phyloP scores from a whole-genome alignment of 257 asterid genomes.

The Solanum stenotomum region DNA sequence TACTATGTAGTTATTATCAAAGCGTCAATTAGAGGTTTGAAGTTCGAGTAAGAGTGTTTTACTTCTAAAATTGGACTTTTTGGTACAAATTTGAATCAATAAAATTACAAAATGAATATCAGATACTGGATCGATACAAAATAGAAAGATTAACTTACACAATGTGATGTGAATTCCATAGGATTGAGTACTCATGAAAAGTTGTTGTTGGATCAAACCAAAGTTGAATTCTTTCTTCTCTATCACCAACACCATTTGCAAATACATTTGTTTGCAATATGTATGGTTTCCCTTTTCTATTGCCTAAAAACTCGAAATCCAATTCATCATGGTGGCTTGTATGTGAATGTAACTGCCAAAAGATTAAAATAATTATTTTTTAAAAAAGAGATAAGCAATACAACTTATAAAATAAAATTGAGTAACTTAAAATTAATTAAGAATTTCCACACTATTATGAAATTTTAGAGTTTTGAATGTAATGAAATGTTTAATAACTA shows the following conservation, averaged over 20 bases:
- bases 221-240: conserved; percentile 2
- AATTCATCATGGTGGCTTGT: background rate
- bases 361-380: background rate
- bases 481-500: background rate
- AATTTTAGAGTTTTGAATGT: background rate
- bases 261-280: conserved; percentile 5
- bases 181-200: conserved; percentile 1
- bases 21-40: background rate
- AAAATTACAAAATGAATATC: background rate
- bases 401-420: background rate
- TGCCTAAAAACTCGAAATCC: conserved; percentile 8
- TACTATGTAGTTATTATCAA: background rate
- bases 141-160: background rate
- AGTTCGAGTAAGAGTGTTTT: background rate
- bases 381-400: background rate
- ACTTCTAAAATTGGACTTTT: too few relatives aligned
- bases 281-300: conserved; percentile 1
- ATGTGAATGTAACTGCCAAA: background rate
- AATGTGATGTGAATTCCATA: background rate
- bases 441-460: background rate
- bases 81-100: background rate
- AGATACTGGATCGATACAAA: fast-evolving
- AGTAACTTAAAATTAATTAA: background rate
- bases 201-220: conserved; percentile 2
- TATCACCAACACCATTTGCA: conserved; percentile 3